These are phyloP conservation scores for Trichoderma gracile DNA, from an alignment of 2,329 filamentous ascomycete species.

Conservation along the genomic window DNA sequence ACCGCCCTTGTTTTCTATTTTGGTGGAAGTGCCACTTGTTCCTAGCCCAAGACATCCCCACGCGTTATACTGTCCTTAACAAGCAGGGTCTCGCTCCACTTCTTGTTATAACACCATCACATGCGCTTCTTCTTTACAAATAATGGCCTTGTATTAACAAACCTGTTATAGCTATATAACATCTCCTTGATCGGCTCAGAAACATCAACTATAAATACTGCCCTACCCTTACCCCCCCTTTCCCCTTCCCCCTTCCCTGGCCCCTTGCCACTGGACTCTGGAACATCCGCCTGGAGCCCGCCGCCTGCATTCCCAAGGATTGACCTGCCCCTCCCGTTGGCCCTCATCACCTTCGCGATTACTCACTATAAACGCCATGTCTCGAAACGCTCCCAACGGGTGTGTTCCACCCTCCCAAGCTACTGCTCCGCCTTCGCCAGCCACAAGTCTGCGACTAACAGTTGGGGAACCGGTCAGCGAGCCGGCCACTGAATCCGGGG, in stretches of 20 bases:
- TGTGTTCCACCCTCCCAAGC: conserved; percentile 31
- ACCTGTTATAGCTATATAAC: not conserved
- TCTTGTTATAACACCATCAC: too few relatives aligned
- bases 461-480: conserved; percentile 29
- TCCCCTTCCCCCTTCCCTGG: not conserved
- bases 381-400: conserved; percentile 36
- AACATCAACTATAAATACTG: not conserved
- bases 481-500: conserved; percentile 21
- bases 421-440: conserved; percentile 20
- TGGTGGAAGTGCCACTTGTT: too few relatives aligned
- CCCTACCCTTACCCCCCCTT: not conserved
- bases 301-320: not conserved
- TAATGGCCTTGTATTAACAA: not conserved
- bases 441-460: conserved; percentile 28
- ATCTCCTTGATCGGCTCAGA: not conserved
- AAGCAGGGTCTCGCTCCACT: not conserved
- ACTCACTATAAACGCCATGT: conserved; percentile 35
- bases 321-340: not conserved
- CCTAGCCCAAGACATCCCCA: too few relatives aligned
- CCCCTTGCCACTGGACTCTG: not conserved
- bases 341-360: not conserved
- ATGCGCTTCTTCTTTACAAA: not conserved
- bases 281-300: not conserved
- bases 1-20: not conserved
- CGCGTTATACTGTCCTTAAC: not conserved